A percentile compares a stretch with the other conserved stretches of the same genome.
Evolutionary conservation across 192 early-diverging fungal genomes (phyloP).

Genomic region (Rhizoclosmatium globosum): DNA sequence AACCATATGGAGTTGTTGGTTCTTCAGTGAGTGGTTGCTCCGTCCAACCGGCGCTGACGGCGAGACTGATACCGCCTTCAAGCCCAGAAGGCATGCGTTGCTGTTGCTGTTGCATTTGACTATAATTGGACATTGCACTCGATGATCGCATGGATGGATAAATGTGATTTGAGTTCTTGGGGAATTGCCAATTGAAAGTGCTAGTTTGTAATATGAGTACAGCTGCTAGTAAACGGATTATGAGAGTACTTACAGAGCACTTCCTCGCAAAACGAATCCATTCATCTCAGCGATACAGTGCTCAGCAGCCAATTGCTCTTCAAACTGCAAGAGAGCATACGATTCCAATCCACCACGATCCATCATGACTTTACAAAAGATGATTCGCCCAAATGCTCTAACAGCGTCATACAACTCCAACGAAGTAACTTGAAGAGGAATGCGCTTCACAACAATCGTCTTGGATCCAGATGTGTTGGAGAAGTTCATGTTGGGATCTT

Average conservation of each 20-base stretch:
- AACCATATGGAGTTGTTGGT: not conserved
- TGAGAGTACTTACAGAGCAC: slow-evolving; percentile 45
- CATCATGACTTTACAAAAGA: slow-evolving; percentile 61
- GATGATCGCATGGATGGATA: slow-evolving; percentile 49
- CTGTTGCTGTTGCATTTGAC: not conserved
- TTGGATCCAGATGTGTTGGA: slow-evolving; percentile 60
- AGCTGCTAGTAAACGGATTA: not conserved
- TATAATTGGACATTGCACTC: not conserved
- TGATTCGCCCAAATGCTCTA: slow-evolving; percentile 54
- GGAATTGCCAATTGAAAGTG: slow-evolving; percentile 56
- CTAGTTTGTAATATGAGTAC: slow-evolving; percentile 18
- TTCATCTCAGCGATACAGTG: slow-evolving; percentile 55
- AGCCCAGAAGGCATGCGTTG: slow-evolving; percentile 29
- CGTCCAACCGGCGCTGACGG: slow-evolving; percentile 30
- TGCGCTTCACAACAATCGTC: slow-evolving; percentile 56
- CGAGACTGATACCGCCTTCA: slow-evolving; percentile 34
- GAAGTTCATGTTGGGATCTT: slow-evolving; percentile 63
- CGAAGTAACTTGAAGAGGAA: slow-evolving; percentile 54
- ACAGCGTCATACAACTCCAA: slow-evolving; percentile 55
- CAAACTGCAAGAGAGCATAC: slow-evolving; percentile 60
- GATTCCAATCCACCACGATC: slow-evolving; percentile 55
- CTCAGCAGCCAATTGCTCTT: slow-evolving; percentile 59
- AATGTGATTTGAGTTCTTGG: slow-evolving; percentile 58
- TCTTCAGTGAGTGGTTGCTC: slow-evolving; percentile 27
- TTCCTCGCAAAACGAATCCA: slow-evolving; percentile 45